phyloP scores from a whole-genome alignment of 805 yeast genomes.

The Starmerella potacharoeniae region DNA sequence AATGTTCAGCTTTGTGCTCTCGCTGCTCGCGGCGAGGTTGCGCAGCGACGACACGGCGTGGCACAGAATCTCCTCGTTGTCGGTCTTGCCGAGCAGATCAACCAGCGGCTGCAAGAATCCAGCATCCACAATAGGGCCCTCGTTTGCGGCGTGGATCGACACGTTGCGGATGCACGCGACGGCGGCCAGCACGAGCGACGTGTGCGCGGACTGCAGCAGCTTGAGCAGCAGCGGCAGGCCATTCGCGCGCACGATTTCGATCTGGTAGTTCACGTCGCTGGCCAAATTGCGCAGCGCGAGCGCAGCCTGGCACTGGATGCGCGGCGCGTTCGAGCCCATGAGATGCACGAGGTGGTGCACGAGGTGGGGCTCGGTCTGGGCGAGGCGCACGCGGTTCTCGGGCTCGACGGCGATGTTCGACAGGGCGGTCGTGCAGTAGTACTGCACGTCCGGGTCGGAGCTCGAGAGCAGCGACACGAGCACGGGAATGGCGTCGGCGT shows the following conservation, averaged over 20 bases:
- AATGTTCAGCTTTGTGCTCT: constrained; percentile 80
- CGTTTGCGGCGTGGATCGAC: constrained; percentile 92
- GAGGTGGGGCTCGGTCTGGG: constrained; percentile 85
- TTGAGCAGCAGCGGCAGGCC: constrained; percentile 91
- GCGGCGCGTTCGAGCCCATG: constrained; percentile 86
- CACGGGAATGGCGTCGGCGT: constrained; percentile 97
- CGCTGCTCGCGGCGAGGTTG: constrained; percentile 91
- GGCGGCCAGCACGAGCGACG: constrained; percentile 86
- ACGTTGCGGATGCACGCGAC: constrained; percentile 97
- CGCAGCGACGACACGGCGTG: constrained; percentile 95
- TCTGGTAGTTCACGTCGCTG: constrained; percentile 88
- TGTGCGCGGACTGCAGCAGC: constrained; percentile 76
- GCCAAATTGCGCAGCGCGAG: constrained; percentile 92
- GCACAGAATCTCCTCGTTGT: constrained; percentile 93
- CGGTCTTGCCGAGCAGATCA: constrained; percentile 57
- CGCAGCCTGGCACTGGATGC: constrained; percentile 98
- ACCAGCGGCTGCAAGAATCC: constrained; percentile 92
- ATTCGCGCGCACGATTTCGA: constrained; percentile 89
- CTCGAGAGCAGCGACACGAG: constrained; percentile 75
- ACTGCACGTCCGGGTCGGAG: constrained; percentile 92
- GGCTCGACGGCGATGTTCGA: constrained; percentile 97
- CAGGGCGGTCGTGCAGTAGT: constrained; percentile 94
- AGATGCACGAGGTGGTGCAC: constrained; percentile 77
- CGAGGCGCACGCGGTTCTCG: constrained; percentile 70
- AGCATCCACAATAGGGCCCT: constrained; percentile 89